A percentile compares a stretch with the other conserved stretches of the same genome.
These are phyloP conservation scores for Penicillium digitatum DNA, from an alignment of 2,329 filamentous ascomycete species.

Conservation along the genomic window DNA sequence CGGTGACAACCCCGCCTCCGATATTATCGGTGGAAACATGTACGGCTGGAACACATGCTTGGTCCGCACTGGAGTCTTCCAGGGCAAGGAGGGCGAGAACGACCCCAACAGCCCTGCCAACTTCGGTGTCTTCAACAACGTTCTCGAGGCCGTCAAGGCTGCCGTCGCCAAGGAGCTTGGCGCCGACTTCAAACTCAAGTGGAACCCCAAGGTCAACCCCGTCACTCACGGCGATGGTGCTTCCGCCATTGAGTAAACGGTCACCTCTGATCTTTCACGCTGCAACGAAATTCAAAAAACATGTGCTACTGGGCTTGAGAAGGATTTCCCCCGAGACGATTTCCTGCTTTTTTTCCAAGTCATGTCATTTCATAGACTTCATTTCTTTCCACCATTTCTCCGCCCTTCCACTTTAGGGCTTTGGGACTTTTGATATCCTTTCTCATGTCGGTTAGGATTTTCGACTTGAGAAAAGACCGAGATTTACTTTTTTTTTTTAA, in stretches of 20 bases:
- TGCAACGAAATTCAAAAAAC: constrained; percentile 14
- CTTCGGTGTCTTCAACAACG: constrained; percentile 71
- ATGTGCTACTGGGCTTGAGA: constrained; percentile 5
- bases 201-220: constrained; percentile 68
- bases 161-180: constrained; percentile 67
- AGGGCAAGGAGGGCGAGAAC: constrained; percentile 61
- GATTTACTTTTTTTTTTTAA: constrained; percentile 2
- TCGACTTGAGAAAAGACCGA: constrained; percentile 10
- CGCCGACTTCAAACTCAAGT: constrained; percentile 69
- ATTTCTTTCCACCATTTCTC: background rate
- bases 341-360: background rate
- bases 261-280: constrained; percentile 8
- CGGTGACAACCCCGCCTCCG: constrained; percentile 69
- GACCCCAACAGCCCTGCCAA: constrained; percentile 72
- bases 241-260: constrained; percentile 53
- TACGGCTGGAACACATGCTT: constrained; percentile 79
- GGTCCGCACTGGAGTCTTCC: constrained; percentile 73
- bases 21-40: constrained; percentile 74
- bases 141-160: constrained; percentile 65
- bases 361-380: constrained; percentile 11
- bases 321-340: constrained; percentile 8
- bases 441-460: constrained; percentile 7
- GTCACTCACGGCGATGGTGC: constrained; percentile 53
- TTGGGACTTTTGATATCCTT: constrained; percentile 18
- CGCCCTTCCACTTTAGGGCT: constrained; percentile 8